Conservation (phyloP, 495 filamentous ascomycete genomes). For the Haplographium delicatum region DNA sequence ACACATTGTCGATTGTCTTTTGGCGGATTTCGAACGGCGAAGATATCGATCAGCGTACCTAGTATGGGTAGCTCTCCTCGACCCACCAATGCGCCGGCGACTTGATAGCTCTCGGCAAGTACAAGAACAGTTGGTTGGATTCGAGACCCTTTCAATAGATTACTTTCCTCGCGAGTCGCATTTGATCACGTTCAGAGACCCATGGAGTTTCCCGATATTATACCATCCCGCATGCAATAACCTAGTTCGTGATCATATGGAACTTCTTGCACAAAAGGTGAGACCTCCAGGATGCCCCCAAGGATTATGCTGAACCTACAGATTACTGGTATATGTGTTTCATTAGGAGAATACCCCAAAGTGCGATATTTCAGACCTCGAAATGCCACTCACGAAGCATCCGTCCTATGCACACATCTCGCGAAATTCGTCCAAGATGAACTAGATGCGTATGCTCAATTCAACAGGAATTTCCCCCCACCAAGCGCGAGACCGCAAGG, state of each 20-base stretch:
- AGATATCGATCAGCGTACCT: conserved; percentile 70
- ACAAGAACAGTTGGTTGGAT: conserved; percentile 65
- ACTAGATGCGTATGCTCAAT: conserved; percentile 78
- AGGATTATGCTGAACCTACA: conserved; percentile 29
- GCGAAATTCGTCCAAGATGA: conserved; percentile 91
- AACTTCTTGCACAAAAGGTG: conserved; percentile 83
- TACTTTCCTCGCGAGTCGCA: conserved; percentile 89
- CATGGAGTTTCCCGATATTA: conserved; percentile 87
- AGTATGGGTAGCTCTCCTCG: conserved; percentile 71
- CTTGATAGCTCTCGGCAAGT: conserved; percentile 44
- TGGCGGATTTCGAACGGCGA: conserved; percentile 81
- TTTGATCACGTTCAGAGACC: conserved; percentile 84
- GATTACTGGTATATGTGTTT: conserved; percentile 79
- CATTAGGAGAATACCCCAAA: conserved; percentile 80
- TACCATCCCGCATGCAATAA: conserved; percentile 88
- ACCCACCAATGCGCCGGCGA: conserved; percentile 35
- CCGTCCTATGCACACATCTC: conserved; percentile 77
- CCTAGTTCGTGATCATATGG: conserved; percentile 73
- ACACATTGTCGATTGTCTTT: conserved; percentile 85
- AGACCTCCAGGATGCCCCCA: conserved; percentile 6
- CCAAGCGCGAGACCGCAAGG: conserved; percentile 75
- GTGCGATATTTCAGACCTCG: conserved; percentile 83
- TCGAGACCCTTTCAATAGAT: conserved; percentile 73
- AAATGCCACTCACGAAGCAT: conserved; percentile 75
- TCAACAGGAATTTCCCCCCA: conserved; percentile 77